Evolutionary conservation across 2,329 filamentous ascomycete species (phyloP), one percentile per base, ranked within the genome.

Genomic region (Fusarium nisikadoi): DNA sequence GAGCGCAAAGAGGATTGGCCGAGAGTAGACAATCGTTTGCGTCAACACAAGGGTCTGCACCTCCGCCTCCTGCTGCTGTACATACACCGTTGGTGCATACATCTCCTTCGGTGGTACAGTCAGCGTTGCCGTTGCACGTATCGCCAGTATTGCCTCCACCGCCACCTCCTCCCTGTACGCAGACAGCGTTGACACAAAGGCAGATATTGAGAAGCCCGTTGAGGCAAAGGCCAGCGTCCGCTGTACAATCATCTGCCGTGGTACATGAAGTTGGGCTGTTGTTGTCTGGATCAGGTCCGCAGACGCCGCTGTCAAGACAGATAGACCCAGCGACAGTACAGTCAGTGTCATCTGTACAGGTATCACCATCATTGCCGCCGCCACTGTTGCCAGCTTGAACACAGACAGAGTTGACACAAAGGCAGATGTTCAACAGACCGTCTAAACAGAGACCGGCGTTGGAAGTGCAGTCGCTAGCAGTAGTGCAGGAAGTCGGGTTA

Each of bases 1-100:
- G 53, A 19, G 16, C 38, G 17, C 69, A 71, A 5, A 68, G n/a
- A 17, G 67, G 47, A 16, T 70, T 47, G 17, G 36, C 57, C 1
- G 50, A 45, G 14, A 65, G 13, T 23, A 71, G 27, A 20, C 68
- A 71, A 8, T 71, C 57, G 33, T 65, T 64, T 8, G 35, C 62
- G 8, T 67, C 67, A 10, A 55, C n/a, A 25, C 68, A 71, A 6
- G 41, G n/a, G 8, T 45, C 52, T 17, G 56, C 41, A 16, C 41
- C 33, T 2, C 29, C 52, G 2, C 50, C 56, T 9, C 38, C 12
- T 17, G 38, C 36, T 38, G 43, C 19, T n/a, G 35, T 11, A n/a
- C 63, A 68, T 6, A 62, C 6, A 4, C 55, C 27, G 9, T 67
- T 49, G 20, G 3, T 31, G 25, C 58, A 61, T 4, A 13, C 23